phyloP scores from a whole-genome alignment of 2,329 filamentous ascomycete genomes.

The Exophiala aquamarina region DNA sequence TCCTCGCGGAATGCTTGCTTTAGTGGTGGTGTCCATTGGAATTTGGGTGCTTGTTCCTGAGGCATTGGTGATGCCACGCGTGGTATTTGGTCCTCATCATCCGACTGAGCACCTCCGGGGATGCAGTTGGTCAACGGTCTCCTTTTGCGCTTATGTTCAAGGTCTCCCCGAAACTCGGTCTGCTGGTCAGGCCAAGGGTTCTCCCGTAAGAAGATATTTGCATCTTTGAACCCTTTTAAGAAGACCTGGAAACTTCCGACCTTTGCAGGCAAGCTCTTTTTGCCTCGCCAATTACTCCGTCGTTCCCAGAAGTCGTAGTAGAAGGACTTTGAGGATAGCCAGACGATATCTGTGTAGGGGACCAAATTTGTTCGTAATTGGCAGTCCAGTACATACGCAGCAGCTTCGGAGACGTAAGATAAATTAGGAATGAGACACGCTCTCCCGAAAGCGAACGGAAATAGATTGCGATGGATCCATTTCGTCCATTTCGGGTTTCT shows the following conservation, averaged over 20 bases:
- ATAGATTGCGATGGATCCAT: slow-evolving; percentile 97
- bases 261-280: slow-evolving; percentile 83
- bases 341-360: slow-evolving; percentile 93
- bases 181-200: slow-evolving; percentile 95
- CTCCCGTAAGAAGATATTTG: slow-evolving; percentile 90
- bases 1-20: slow-evolving; percentile 94
- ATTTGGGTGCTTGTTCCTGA: slow-evolving; percentile 50
- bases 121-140: slow-evolving; percentile 81
- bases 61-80: slow-evolving; percentile 42
- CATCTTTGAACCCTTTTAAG: slow-evolving; percentile 93
- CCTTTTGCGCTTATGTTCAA: slow-evolving; percentile 66
- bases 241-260: slow-evolving; percentile 97
- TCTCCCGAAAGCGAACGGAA: slow-evolving; percentile 94
- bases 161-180: slow-evolving; percentile 65
- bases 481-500: slow-evolving; percentile 99
- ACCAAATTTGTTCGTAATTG: slow-evolving; percentile 89
- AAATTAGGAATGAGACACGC: slow-evolving; percentile 96
- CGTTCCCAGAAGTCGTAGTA: slow-evolving; percentile 98
- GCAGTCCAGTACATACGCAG: slow-evolving; percentile 89
- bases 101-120: slow-evolving; percentile 60
- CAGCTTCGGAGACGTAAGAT: slow-evolving; percentile 96
- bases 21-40: slow-evolving; percentile 82
- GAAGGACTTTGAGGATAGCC: slow-evolving; percentile 92
- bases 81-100: slow-evolving; percentile 60
- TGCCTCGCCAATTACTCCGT: slow-evolving; percentile 81